A percentile compares a stretch with the other conserved stretches of the same genome.
These are phyloP conservation scores for Pogostemon cablin DNA, from an alignment of 257 asterid species.

Conservation along the genomic window DNA sequence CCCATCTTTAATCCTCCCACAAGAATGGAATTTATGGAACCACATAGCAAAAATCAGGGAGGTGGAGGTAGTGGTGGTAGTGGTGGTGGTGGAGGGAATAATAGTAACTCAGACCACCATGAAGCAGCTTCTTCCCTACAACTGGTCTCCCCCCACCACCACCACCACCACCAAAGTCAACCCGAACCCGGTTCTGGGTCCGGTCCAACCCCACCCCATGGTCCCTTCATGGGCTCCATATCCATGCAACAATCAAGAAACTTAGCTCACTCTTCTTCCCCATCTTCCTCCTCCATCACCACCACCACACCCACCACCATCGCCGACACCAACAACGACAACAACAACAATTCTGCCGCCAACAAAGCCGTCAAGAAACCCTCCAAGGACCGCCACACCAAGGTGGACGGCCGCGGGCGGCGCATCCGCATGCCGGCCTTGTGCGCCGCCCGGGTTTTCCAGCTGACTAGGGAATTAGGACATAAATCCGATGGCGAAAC, in stretches of 20 bases:
- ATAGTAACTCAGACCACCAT: constrained; percentile 36
- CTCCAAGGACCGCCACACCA: constrained; percentile 78
- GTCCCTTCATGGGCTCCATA: constrained; percentile 61
- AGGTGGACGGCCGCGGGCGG: constrained; percentile 75
- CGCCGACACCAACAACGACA: background rate
- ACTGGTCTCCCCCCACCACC: constrained; percentile 44
- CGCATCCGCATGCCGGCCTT: constrained; percentile 82
- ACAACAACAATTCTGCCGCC: constrained; percentile 8
- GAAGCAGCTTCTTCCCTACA: constrained; percentile 47
- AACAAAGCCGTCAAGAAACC: constrained; percentile 50
- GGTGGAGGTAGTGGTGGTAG: no score
- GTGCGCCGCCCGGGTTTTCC: constrained; percentile 80
- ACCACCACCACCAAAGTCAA: constrained; percentile 49
- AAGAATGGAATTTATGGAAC: constrained; percentile 57
- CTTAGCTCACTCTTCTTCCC: constrained; percentile 33
- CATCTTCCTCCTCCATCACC: constrained; percentile 36
- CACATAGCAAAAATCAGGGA: constrained; percentile 41
- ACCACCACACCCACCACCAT: background rate
- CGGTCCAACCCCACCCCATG: constrained; percentile 51
- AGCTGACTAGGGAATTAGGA: constrained; percentile 66
- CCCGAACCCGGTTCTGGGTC: constrained; percentile 56
- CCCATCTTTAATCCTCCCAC: constrained; percentile 29
- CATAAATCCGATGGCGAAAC: constrained; percentile 81
- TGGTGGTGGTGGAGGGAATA: constrained; percentile 1
- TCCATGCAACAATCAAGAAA: constrained; percentile 46